A percentile compares a stretch with the other conserved stretches of the same genome.
Evolutionary conservation across 352 stramenopile genomes (phyloP).

Genomic region (Elongisporangium prolatum): DNA sequence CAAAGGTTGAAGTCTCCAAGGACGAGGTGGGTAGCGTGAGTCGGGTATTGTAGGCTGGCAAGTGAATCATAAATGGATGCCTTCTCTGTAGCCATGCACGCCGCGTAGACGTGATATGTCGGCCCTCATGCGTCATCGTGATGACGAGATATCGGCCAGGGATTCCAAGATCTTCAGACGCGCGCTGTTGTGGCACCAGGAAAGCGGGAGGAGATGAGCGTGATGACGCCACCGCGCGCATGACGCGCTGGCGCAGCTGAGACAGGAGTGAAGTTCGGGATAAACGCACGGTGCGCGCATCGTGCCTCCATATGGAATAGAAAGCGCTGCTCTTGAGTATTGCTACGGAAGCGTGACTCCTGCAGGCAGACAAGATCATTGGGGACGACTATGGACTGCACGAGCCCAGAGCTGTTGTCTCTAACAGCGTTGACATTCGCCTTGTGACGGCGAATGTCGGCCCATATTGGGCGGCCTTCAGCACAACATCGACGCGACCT

Average conservation of each 20-base stretch:
- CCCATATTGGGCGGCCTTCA: no score
- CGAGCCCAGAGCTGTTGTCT: no score
- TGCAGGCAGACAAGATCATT: no score
- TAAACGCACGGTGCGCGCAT: background rate
- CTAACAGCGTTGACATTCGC: no score
- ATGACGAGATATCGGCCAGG: constrained; percentile 7
- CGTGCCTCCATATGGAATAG: background rate
- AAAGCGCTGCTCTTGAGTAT: background rate
- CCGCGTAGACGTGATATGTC: constrained; percentile 14
- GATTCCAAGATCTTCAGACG: background rate
- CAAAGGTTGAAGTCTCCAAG: constrained; percentile 15
- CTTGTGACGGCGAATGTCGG: no score
- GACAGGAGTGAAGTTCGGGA: background rate
- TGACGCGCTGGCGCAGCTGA: background rate
- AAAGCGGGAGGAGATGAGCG: constrained; percentile 1
- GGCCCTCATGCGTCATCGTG: background rate
- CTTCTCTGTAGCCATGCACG: background rate
- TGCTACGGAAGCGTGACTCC: background rate
- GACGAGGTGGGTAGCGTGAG: constrained; percentile 9
- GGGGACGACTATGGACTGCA: no score
- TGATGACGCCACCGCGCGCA: background rate
- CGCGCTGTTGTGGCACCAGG: background rate
- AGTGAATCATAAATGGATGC: constrained; percentile 3
- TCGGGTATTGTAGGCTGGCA: background rate
- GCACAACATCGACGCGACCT: no score